These are phyloP conservation scores for Alternaria atra DNA, from an alignment of 2,329 filamentous ascomycete genomes.

Conservation along the genomic window DNA sequence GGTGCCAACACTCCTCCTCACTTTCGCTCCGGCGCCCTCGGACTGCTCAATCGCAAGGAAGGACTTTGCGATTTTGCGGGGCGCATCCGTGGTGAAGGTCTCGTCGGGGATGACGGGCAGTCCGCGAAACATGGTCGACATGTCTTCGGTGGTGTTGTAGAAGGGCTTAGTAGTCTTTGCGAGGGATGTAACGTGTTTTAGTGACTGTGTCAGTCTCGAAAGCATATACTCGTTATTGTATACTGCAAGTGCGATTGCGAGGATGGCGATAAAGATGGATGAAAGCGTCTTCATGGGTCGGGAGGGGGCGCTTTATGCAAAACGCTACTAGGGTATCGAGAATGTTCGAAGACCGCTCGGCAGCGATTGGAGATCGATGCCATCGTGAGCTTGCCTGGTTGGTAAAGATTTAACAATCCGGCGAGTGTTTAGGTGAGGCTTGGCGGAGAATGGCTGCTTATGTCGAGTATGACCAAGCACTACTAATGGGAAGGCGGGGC, in stretches of 20 bases:
- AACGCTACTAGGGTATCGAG: slow-evolving; percentile 30
- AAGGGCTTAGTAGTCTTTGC: slow-evolving; percentile 23
- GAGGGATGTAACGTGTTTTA: slow-evolving; percentile 41
- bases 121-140: slow-evolving; percentile 55
- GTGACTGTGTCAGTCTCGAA: slow-evolving; percentile 45
- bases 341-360: slow-evolving; percentile 39
- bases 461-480: slow-evolving; percentile 34
- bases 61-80: slow-evolving; percentile 80
- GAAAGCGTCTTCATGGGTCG: slow-evolving; percentile 51
- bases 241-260: slow-evolving; percentile 52
- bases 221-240: slow-evolving; percentile 55
- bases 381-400: slow-evolving; percentile 35
- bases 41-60: slow-evolving; percentile 86
- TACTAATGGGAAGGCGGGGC: slow-evolving; percentile 12
- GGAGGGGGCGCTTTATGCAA: slow-evolving; percentile 46
- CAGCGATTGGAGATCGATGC: slow-evolving; percentile 15
- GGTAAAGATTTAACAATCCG: slow-evolving; percentile 43
- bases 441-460: slow-evolving; percentile 23
- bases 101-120: slow-evolving; percentile 59
- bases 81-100: slow-evolving; percentile 52
- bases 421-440: slow-evolving; percentile 11
- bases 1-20: slow-evolving; percentile 88
- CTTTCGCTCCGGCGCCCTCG: slow-evolving; percentile 86
- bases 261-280: slow-evolving; percentile 54
- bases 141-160: slow-evolving; percentile 39